Conservation (phyloP, 139 green algal species). For the Chlorella sp. region DNA sequence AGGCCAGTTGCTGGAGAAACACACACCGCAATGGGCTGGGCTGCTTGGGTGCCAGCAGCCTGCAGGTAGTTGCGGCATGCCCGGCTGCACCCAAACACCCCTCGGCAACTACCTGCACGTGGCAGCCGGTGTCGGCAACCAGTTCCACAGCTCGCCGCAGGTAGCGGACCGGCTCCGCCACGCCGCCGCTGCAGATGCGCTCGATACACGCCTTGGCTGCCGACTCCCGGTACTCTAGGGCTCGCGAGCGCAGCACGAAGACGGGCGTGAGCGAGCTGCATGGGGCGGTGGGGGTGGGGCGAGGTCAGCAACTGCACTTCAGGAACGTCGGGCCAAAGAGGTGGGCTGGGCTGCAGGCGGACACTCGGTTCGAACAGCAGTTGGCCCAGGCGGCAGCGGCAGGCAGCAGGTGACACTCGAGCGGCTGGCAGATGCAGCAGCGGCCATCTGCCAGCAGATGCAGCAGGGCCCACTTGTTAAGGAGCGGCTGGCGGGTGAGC, state of each 20-base stretch:
- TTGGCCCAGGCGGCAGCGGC: no score
- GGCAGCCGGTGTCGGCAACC: not conserved
- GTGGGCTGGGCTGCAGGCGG: not conserved
- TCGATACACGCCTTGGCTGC: constrained; percentile 50
- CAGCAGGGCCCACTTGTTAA: constrained; percentile 20
- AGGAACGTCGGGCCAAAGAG: no score
- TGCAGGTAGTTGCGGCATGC: no score
- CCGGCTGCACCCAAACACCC: no score
- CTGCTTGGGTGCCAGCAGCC: no score
- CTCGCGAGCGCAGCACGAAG: constrained; percentile 55
- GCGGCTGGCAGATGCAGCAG: no score
- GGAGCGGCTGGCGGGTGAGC: constrained; percentile 49
- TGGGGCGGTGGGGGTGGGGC: not conserved
- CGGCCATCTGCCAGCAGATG: no score
- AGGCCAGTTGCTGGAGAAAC: no score
- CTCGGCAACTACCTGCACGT: constrained; percentile 6
- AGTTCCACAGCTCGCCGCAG: constrained; percentile 63
- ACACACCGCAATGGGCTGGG: no score
- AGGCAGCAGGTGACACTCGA: no score
- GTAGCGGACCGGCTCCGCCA: constrained; percentile 51
- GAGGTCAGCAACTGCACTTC: not conserved
- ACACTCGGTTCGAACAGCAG: no score
- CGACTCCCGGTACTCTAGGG: constrained; percentile 54
- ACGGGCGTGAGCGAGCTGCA: constrained; percentile 48
- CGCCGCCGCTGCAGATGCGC: constrained; percentile 27